These are phyloP conservation scores for Candida wancherniae DNA, from an alignment of 805 yeast genomes.

Conservation along the genomic window DNA sequence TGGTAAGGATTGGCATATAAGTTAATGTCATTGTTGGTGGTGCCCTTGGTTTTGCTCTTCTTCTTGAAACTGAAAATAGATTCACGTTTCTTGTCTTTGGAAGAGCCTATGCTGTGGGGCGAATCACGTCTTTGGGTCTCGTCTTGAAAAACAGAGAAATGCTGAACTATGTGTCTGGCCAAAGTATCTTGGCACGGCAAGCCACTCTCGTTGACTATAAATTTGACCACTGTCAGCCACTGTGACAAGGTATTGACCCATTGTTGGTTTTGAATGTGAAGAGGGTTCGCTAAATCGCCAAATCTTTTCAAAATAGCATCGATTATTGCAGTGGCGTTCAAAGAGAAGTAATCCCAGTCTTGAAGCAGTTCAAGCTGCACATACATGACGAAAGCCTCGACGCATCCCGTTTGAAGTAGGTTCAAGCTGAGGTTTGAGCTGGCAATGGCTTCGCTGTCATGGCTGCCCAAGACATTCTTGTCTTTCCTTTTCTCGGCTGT, in stretches of 20 bases:
- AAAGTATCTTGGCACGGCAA: constrained; percentile 34
- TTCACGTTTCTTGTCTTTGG: constrained; percentile 20
- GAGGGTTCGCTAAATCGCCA: constrained; percentile 16
- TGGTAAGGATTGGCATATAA: constrained; percentile 36
- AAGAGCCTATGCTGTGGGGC: constrained; percentile 1
- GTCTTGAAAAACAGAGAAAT: constrained; percentile 19
- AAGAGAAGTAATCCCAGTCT: constrained; percentile 31
- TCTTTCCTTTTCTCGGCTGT: constrained; percentile 17
- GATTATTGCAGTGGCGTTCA: constrained; percentile 23
- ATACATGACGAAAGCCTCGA: constrained; percentile 32
- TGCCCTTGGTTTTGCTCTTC: constrained; percentile 16
- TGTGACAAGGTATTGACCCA: constrained; percentile 30
- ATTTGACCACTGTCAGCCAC: constrained; percentile 27
- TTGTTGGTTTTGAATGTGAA: constrained; percentile 28
- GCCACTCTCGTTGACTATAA: constrained; percentile 34
- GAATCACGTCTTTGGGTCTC: constrained; percentile 2
- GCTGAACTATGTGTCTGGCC: constrained; percentile 25
- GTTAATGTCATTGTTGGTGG: constrained; percentile 15
- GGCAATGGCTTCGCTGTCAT: constrained; percentile 27
- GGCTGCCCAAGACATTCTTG: constrained; percentile 18
- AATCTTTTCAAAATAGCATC: constrained; percentile 30
- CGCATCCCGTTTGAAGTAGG: constrained; percentile 27
- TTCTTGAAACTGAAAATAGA: constrained; percentile 27
- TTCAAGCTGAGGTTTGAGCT: constrained; percentile 16
- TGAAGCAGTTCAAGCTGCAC: constrained; percentile 39